A percentile compares a stretch with the other conserved stretches of the same genome.
phyloP scores from a whole-genome alignment of 495 filamentous ascomycete species.

The Penicillium malachiteum region DNA sequence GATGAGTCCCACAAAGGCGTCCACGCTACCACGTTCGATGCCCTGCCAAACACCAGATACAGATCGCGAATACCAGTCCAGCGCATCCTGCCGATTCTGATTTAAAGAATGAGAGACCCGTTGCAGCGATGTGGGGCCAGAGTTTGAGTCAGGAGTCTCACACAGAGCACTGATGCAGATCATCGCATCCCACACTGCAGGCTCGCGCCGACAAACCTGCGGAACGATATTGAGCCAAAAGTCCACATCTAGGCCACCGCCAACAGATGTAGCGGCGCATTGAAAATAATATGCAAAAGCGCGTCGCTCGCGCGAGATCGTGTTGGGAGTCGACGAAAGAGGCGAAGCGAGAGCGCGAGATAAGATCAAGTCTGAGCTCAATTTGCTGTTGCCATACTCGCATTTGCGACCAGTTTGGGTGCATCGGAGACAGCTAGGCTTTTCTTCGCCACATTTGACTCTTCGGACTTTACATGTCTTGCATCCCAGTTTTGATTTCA shows the following conservation, averaged over 20 bases:
- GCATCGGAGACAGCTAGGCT: constrained; percentile 47
- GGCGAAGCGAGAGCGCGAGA: constrained; percentile 9
- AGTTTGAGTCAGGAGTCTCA: constrained; percentile 30
- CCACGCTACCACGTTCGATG: constrained; percentile 35
- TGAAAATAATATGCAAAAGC: constrained; percentile 44
- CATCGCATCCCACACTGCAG: constrained; percentile 60
- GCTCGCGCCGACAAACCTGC: constrained; percentile 55
- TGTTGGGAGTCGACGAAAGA: constrained; percentile 25
- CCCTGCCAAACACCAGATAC: constrained; percentile 50
- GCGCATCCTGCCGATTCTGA: constrained; percentile 41
- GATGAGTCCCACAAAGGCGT: constrained; percentile 43
- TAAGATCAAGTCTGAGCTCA: too few species aligned
- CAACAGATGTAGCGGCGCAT: constrained; percentile 27
- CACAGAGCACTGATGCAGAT: constrained; percentile 54
- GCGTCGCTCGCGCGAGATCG: constrained; percentile 37
- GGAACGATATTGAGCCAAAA: constrained; percentile 59
- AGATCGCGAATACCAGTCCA: constrained; percentile 43
- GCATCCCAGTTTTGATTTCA: constrained; percentile 37
- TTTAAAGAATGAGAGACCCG: constrained; percentile 24
- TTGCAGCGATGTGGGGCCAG: constrained; percentile 9
- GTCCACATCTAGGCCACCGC: constrained; percentile 48
- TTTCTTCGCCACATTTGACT: constrained; percentile 59
- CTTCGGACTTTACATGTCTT: constrained; percentile 49
- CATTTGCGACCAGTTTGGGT: constrained; percentile 51
- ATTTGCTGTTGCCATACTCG: constrained; percentile 30